A percentile compares a stretch with the other conserved stretches of the same genome.
Conservation (phyloP, 169 alveolate species). For the Condylostoma magnum region DNA sequence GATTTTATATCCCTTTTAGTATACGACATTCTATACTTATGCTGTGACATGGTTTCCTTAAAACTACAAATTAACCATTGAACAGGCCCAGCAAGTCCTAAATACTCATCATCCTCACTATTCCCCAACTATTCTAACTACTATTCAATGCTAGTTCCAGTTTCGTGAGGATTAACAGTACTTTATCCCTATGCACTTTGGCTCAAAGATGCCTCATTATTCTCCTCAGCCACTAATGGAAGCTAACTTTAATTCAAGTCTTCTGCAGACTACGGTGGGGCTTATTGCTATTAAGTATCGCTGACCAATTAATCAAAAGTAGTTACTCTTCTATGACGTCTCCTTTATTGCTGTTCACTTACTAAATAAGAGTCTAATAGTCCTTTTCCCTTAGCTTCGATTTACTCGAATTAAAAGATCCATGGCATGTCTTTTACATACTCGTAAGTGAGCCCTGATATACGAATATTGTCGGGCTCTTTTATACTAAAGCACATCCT, state of each 20-base stretch:
- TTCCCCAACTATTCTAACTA: no score
- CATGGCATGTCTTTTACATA: not conserved
- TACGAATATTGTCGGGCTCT: slow-evolving; percentile 1
- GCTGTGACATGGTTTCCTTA: slow-evolving; percentile 5
- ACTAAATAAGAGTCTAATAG: slow-evolving; percentile 36
- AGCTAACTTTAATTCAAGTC: not conserved
- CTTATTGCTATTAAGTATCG: not conserved
- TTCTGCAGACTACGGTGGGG: not conserved
- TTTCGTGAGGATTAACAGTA: no score
- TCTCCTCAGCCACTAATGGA: not conserved
- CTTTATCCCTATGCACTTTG: no score
- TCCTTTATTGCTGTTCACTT: not conserved
- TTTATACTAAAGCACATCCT: slow-evolving; percentile 78
- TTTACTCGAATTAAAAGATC: not conserved
- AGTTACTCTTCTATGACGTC: slow-evolving; percentile 5
- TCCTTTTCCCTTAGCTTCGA: slow-evolving; percentile 55
- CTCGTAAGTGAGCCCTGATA: slow-evolving; percentile 14
- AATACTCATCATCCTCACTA: no score
- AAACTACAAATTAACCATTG: slow-evolving; percentile 30
- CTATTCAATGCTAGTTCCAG: no score
- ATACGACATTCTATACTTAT: slow-evolving; percentile 1
- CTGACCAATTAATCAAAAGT: slow-evolving; percentile 14
- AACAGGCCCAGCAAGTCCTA: slow-evolving; percentile 29
- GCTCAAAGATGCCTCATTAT: no score
- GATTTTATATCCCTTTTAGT: not conserved